Evolutionary conservation across 2,329 filamentous ascomycete genomes (phyloP).

Genomic region (Fusarium verticillioides): DNA sequence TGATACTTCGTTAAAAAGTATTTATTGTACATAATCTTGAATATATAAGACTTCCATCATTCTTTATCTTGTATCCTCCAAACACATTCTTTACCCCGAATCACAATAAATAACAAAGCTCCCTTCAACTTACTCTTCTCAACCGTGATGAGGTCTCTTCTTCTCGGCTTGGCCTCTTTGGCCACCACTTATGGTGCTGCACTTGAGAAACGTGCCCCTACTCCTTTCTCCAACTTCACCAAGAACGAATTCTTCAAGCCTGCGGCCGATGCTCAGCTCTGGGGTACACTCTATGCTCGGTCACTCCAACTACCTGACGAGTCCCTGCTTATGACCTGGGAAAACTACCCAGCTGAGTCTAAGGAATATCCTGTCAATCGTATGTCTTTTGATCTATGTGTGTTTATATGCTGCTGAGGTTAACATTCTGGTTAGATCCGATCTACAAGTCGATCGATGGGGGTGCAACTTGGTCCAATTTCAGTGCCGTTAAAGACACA

Average conservation of each 20-base stretch:
- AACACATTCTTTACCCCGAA: background rate
- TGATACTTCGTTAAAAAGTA: accelerated
- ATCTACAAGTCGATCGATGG: background rate
- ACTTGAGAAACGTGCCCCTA: background rate
- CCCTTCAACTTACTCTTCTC: no score
- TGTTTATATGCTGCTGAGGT: background rate
- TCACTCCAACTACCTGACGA: background rate
- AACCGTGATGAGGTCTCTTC: background rate
- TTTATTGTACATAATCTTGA: background rate
- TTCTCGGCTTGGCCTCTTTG: background rate
- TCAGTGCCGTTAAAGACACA: background rate
- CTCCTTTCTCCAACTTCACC: background rate
- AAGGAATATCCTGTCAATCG: background rate
- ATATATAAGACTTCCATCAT: background rate
- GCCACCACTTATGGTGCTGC: background rate
- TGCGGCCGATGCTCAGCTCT: background rate
- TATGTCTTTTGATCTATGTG: background rate
- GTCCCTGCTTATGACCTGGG: background rate
- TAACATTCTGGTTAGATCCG: background rate
- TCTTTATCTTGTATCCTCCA: background rate
- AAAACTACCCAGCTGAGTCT: background rate
- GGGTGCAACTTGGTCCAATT: background rate
- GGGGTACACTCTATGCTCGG: background rate
- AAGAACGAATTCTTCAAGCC: background rate
- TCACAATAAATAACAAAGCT: background rate